phyloP scores from a whole-genome alignment of 2,329 filamentous ascomycete genomes.

The Cladophialophora chaetospira region DNA sequence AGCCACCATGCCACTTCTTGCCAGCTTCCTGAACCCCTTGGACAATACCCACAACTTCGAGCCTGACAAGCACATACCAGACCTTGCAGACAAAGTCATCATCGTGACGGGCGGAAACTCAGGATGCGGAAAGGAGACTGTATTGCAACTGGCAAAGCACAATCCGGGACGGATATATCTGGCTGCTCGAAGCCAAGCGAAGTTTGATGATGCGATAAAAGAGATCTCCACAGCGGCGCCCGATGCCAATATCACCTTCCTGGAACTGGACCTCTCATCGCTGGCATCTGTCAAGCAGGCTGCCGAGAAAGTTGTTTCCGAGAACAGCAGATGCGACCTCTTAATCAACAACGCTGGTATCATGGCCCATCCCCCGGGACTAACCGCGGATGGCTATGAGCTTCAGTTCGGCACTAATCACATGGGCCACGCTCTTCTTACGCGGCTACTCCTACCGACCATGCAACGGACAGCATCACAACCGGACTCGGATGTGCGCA shows the following conservation, averaged over 20 bases:
- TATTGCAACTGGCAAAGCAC: constrained; percentile 54
- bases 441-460: constrained; percentile 48
- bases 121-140: constrained; percentile 51
- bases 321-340: constrained; percentile 45
- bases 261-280: constrained; percentile 40
- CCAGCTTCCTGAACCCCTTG: constrained; percentile 17
- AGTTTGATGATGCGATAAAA: constrained; percentile 38
- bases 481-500: constrained; percentile 46
- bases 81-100: constrained; percentile 53
- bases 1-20: constrained; percentile 9
- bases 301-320: constrained; percentile 40
- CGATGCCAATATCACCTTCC: constrained; percentile 37
- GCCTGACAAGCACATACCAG: constrained; percentile 48
- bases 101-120: constrained; percentile 55
- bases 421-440: constrained; percentile 54
- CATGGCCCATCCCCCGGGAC: constrained; percentile 43
- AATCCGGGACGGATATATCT: constrained; percentile 57
- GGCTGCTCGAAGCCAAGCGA: constrained; percentile 48
- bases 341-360: constrained; percentile 52
- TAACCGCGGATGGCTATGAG: constrained; percentile 53
- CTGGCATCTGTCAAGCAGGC: constrained; percentile 40
- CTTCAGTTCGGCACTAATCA: constrained; percentile 56
- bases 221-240: constrained; percentile 39
- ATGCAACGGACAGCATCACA: constrained; percentile 47
- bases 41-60: constrained; percentile 36